Evolutionary conservation across 768 basidiomycete species (phyloP).

Genomic region (Candolleomyces eurysporus): DNA sequence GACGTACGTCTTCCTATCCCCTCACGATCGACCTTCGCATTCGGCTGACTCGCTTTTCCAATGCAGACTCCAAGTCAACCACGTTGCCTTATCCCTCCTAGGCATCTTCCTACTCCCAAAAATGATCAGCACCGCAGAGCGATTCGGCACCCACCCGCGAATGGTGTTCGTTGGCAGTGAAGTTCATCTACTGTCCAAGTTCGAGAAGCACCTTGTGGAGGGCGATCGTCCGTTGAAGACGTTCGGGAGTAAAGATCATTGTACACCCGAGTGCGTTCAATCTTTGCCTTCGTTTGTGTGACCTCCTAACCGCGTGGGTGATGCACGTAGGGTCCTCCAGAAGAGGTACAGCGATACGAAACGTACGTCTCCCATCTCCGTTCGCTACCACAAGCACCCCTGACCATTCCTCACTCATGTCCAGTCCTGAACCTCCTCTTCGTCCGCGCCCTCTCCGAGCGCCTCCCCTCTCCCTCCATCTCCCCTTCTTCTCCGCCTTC

Average conservation of each 20-base stretch:
- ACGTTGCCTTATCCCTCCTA: slow-evolving; percentile 39
- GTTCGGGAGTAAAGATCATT: slow-evolving; percentile 30
- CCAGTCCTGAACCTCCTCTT: slow-evolving; percentile 41
- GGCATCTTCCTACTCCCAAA: slow-evolving; percentile 40
- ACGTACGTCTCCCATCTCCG: neutral
- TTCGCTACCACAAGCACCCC: neutral
- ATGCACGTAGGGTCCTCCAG: neutral
- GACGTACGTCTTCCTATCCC: slow-evolving; percentile 22
- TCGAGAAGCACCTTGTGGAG: slow-evolving; percentile 23
- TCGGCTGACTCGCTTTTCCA: neutral
- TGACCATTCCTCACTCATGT: neutral
- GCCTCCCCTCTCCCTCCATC: slow-evolving; percentile 21
- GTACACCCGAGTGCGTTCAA: slow-evolving; percentile 18
- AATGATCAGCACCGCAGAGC: slow-evolving; percentile 35
- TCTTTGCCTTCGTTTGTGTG: neutral
- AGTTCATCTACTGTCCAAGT: slow-evolving; percentile 29
- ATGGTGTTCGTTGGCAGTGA: slow-evolving; percentile 45
- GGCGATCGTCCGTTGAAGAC: slow-evolving; percentile 26
- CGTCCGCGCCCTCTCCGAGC: slow-evolving; percentile 31
- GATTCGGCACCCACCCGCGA: slow-evolving; percentile 29
- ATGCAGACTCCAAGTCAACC: slow-evolving; percentile 47
- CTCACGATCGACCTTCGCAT: neutral
- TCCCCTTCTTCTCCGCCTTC: slow-evolving; percentile 33
- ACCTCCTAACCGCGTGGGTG: too few species aligned
- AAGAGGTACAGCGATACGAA: neutral